Base-by-base conservation (phyloP, 2,329 filamentous ascomycete genomes). In the Xylaria sp. region DNA sequence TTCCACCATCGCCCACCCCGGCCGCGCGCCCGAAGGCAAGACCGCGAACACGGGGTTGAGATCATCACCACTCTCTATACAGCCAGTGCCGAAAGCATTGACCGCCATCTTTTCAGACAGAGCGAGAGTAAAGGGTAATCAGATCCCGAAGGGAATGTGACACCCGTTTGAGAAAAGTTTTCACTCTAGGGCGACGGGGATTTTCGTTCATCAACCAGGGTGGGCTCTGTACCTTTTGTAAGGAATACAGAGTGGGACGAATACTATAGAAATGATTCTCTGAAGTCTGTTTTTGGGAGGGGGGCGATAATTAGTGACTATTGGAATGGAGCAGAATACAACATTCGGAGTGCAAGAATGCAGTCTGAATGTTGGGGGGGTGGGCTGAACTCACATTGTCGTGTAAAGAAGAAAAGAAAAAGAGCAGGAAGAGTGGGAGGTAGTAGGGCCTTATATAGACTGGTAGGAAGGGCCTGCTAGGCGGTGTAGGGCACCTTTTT, bases 221-320 rank as follows among this genome's bases (percentile, higher is more conserved):
- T 95, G 89, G 90, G 90, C 88, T 93, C 91, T 95, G 92, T 93
- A 89, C 92, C 94, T 97, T 87, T 87, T 92, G 88, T 94, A 88
- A 89, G 90, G 89, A 95, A 91, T 90, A 93, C 91, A 96, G 92
- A 93, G 90, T 87, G 87, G 88, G 92, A 94, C 90, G 90, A 93
- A 87, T 91, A 94, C 93, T 97, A 94, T 94, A 97, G 92, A 97
- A 97, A 93, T 93, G 93, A 95, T 95, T 94, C 92, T 93, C 83
- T 85, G 80, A 72, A 73, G 74, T 76, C 75, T 77, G 73, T 60
- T 40, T 54, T 23, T 16, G 29, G 44, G 50, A 47, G 40, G n/a
- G n/a, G n/a, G n/a, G n/a, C n/a, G 66, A 60, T 68, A 61, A 54
- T 65, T 50, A 72, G 69, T 66, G 62, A 53, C 67, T 71, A 63